Conservation (phyloP, 768 basidiomycete genomes). For the Pleurotus sapidus region DNA sequence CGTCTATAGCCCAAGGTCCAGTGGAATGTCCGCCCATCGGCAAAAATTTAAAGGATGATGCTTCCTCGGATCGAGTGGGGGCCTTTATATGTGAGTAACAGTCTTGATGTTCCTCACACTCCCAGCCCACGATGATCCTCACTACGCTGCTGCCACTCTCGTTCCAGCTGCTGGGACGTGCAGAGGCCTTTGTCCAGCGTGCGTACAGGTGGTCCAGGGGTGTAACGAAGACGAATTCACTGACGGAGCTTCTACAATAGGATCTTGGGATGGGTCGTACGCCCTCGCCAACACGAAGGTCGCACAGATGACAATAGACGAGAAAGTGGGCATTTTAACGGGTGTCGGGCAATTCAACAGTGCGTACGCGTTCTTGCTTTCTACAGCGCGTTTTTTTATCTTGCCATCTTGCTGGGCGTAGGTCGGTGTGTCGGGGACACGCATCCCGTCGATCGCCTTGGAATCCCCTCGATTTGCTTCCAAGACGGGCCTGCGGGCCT, state of each 20-base stretch:
- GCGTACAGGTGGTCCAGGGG: not conserved
- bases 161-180: not conserved
- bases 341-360: constrained; percentile 44
- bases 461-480: constrained; percentile 43
- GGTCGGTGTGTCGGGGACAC: constrained; percentile 49
- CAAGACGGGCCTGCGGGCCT: constrained; percentile 49
- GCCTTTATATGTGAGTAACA: too few species aligned
- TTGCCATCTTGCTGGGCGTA: constrained; percentile 10
- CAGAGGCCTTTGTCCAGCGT: not conserved
- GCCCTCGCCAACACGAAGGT: constrained; percentile 32
- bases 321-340: constrained; percentile 43
- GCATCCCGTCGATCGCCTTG: constrained; percentile 34
- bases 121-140: not conserved
- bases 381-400: too few species aligned
- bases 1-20: too few species aligned
- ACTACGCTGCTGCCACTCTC: not conserved
- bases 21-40: too few species aligned
- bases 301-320: constrained; percentile 38
- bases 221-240: not conserved
- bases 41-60: too few species aligned
- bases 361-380: constrained; percentile 13
- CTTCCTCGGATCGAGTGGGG: too few species aligned
- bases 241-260: constrained; percentile 17
- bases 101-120: not conserved
- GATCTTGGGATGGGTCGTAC: constrained; percentile 44